Conservation (phyloP, 2,329 filamentous ascomycete genomes). For the Mycosphaerella arachidis region DNA sequence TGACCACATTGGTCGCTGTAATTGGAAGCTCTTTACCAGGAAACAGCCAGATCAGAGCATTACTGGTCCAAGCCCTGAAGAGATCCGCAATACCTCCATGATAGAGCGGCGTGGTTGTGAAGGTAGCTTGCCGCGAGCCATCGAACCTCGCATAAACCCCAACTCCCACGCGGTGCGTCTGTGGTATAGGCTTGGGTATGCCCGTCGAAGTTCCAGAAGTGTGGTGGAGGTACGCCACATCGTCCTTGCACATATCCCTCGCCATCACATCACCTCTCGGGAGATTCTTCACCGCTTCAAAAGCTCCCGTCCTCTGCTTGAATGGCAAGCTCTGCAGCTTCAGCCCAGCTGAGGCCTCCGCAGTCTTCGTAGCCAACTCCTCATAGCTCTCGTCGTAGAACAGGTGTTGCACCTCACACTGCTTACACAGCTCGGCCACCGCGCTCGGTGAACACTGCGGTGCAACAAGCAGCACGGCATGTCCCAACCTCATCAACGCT, state of each 20-base stretch:
- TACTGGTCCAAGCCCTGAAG: constrained; percentile 58
- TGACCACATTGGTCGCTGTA: constrained; percentile 51
- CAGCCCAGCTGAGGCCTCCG: constrained; percentile 2
- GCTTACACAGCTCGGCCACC: constrained; percentile 51
- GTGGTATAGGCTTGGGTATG: constrained; percentile 58
- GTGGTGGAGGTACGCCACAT: constrained; percentile 57
- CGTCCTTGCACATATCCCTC: constrained; percentile 26
- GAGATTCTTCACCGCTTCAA: constrained; percentile 3
- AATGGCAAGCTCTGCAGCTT: constrained; percentile 15
- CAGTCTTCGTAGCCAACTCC: constrained; percentile 31
- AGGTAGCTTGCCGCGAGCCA: constrained; percentile 45
- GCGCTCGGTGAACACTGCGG: constrained; percentile 45
- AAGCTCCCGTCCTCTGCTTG: constrained; percentile 1
- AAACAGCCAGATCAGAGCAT: constrained; percentile 59
- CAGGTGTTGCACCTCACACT: constrained; percentile 41
- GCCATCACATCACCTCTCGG: neutral
- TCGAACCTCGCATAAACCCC: constrained; percentile 51
- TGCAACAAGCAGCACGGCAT: constrained; percentile 55
- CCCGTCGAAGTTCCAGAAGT: constrained; percentile 63
- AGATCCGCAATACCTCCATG: constrained; percentile 62
- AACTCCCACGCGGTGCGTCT: constrained; percentile 53
- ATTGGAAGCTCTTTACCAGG: constrained; percentile 54
- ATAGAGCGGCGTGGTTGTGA: constrained; percentile 63
- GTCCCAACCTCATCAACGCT: constrained; percentile 53
- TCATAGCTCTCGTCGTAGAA: constrained; percentile 44